Evolutionary conservation across 768 basidiomycete species (phyloP).

Genomic region (Termitomyces sp.): DNA sequence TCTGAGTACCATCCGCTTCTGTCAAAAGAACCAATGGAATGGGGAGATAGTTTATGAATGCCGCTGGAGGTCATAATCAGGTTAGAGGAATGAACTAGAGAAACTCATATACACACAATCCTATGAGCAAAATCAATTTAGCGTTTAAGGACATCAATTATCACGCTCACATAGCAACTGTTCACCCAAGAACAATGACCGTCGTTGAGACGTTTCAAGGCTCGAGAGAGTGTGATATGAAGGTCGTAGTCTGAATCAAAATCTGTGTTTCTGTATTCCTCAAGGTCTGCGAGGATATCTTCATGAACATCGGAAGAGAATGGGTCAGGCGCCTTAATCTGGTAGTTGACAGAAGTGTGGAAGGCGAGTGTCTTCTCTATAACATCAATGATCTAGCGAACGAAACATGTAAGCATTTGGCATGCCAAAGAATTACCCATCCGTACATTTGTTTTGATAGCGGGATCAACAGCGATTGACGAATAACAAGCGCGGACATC

Average conservation of each 20-base stretch:
- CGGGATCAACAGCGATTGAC: slow-evolving; percentile 40
- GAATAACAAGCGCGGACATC: slow-evolving; percentile 47
- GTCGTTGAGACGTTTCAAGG: slow-evolving; percentile 51
- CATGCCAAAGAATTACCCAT: neutral
- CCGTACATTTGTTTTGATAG: slow-evolving; percentile 45
- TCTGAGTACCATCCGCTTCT: slow-evolving; percentile 35
- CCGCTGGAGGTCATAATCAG: slow-evolving; percentile 19
- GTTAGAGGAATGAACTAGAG: neutral
- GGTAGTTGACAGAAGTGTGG: slow-evolving; percentile 58
- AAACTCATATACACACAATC: slow-evolving; percentile 12
- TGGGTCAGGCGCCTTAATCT: slow-evolving; percentile 47
- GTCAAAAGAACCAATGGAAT: slow-evolving; percentile 43
- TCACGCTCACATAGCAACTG: slow-evolving; percentile 44
- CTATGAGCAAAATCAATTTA: slow-evolving; percentile 3
- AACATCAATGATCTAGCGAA: slow-evolving; percentile 45
- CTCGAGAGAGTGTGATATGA: slow-evolving; percentile 46
- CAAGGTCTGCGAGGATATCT: slow-evolving; percentile 44
- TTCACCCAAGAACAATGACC: slow-evolving; percentile 55
- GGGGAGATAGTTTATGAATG: slow-evolving; percentile 43
- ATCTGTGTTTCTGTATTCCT: slow-evolving; percentile 33
- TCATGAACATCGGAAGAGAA: slow-evolving; percentile 52
- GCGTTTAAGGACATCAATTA: neutral
- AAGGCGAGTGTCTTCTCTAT: slow-evolving; percentile 53
- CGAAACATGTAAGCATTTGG: neutral
- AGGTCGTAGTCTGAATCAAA: slow-evolving; percentile 51